A percentile compares a stretch with the other conserved stretches of the same genome.
phyloP scores from a whole-genome alignment of 805 yeast species.

The Yarrowia sp. region DNA sequence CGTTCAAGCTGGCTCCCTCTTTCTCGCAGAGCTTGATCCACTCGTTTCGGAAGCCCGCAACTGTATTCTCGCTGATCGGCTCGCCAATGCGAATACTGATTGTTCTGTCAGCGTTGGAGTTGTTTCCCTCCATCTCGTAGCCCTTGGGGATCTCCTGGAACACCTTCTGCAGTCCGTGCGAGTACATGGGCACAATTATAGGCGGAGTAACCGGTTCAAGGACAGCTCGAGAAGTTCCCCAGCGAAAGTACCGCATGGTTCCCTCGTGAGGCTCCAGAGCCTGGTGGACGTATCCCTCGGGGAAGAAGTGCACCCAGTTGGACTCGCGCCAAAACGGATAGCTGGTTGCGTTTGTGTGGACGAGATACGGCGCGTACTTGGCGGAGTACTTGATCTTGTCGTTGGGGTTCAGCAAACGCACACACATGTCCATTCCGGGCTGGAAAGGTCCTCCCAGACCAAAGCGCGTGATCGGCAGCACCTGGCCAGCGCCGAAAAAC shows the following conservation, averaged over 20 bases:
- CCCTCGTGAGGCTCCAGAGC: constrained; percentile 61
- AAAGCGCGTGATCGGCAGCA: constrained; percentile 80
- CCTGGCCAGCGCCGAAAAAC: constrained; percentile 85
- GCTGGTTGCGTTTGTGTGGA: constrained; percentile 18
- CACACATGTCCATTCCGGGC: constrained; percentile 81
- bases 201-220: constrained; percentile 83
- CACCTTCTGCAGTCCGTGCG: constrained; percentile 81
- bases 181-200: constrained; percentile 79
- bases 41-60: constrained; percentile 59
- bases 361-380: background rate
- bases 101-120: constrained; percentile 53
- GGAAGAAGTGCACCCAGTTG: constrained; percentile 87
- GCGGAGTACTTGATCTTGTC: constrained; percentile 16
- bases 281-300: constrained; percentile 93
- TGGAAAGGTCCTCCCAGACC: constrained; percentile 88
- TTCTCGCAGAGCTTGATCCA: constrained; percentile 66
- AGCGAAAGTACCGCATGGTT: constrained; percentile 90
- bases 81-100: constrained; percentile 69
- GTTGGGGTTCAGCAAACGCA: constrained; percentile 57
- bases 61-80: constrained; percentile 57
- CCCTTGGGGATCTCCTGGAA: constrained; percentile 61
- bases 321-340: constrained; percentile 20
- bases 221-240: constrained; percentile 88
- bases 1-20: constrained; percentile 48
- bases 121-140: constrained; percentile 35